Base-by-base conservation (phyloP, 2,329 filamentous ascomycete species). In the Fusarium secorum region DNA sequence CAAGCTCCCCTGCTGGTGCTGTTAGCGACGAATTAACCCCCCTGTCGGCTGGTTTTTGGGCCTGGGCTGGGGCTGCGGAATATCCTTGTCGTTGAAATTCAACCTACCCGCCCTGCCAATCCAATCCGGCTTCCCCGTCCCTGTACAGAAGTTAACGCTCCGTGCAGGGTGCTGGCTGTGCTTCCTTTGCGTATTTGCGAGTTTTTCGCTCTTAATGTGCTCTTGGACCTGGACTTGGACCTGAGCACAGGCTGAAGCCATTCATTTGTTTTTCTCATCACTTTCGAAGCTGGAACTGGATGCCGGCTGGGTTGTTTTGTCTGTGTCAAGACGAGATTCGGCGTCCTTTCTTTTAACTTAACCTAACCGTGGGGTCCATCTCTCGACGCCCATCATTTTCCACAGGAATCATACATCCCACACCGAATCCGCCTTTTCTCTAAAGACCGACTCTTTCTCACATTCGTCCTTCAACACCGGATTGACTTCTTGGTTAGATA, bases 81-180 rank as follows among this genome's bases (percentile, higher is more conserved):
- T 33, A 72, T 60, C 70, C 66, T 67, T 58, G 69, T 70, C 49
- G 3, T 60, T 30, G 63, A 67, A 67, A 72, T 70, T 73, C 66
- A 66, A 64, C 63, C 61, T 73, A 70, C 57, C 70, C 70, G 70
- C 66, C 52, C 64, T 73, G 66, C 66, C 57, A 66, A 72, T 72
- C 70, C 73, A 66, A 72, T 72, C 70, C 73, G 73, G 73, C 67
- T 75, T 75, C 73, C 73, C 73, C 73, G 63, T 65, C 63, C 52
- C 60, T 59, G 44, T 66, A 44, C 20, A 33, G 30, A 64, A 64
- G 70, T 75, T 59, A 56, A 73, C 69, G 55, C 53, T 68, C 45
- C 53, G 57, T 54, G 71, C 73, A 75, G 66, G 73, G 73, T 64
- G 59, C 70, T 60, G 53, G 39, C 53, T 56, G 53, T 56, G 39